These are phyloP conservation scores for Hanseniaspora thailandica DNA, from an alignment of 805 yeast genomes.

Conservation along the genomic window DNA sequence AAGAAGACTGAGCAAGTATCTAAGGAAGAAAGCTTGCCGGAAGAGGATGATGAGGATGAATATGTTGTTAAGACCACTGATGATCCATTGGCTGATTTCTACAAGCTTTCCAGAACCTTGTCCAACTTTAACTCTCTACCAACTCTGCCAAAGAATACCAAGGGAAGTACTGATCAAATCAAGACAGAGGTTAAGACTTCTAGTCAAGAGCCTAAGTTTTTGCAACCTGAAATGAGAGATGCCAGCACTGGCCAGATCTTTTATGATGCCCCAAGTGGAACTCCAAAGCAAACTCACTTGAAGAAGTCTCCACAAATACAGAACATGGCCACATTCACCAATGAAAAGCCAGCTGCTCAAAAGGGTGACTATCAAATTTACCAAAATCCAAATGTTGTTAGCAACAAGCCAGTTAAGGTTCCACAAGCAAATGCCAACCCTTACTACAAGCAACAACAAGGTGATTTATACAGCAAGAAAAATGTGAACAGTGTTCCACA, in stretches of 20 bases:
- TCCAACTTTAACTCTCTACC: conserved; percentile 12
- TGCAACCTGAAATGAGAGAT: conserved; percentile 7
- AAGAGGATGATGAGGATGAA: conserved; percentile 8
- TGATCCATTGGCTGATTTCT: conserved; percentile 20
- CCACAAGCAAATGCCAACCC: conserved; percentile 12
- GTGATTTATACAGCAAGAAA: conserved; percentile 15
- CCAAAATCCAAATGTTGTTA: not conserved
- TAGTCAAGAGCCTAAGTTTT: conserved; percentile 21
- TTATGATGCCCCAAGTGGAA: conserved; percentile 18
- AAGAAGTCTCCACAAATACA: conserved; percentile 15
- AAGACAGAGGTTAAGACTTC: conserved; percentile 1
- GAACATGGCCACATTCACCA: conserved; percentile 13
- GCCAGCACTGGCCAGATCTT: conserved; percentile 17
- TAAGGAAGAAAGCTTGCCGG: not conserved
- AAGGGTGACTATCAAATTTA: not conserved
- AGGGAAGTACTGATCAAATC: conserved; percentile 19
- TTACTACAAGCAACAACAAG: conserved; percentile 14
- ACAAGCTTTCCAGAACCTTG: conserved; percentile 17
- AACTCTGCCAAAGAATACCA: not conserved
- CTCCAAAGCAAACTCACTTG: conserved; percentile 17
- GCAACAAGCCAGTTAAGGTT: not conserved
- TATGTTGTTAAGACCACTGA: conserved; percentile 13
- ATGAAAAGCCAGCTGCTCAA: not conserved
- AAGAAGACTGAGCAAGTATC: not conserved
- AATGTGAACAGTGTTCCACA: not conserved